Percentiles rank a stretch among this genome's conserved stretches.
These are phyloP conservation scores for Talaromyces sp. DNA, from an alignment of 2,329 filamentous ascomycete species.

Conservation along the genomic window DNA sequence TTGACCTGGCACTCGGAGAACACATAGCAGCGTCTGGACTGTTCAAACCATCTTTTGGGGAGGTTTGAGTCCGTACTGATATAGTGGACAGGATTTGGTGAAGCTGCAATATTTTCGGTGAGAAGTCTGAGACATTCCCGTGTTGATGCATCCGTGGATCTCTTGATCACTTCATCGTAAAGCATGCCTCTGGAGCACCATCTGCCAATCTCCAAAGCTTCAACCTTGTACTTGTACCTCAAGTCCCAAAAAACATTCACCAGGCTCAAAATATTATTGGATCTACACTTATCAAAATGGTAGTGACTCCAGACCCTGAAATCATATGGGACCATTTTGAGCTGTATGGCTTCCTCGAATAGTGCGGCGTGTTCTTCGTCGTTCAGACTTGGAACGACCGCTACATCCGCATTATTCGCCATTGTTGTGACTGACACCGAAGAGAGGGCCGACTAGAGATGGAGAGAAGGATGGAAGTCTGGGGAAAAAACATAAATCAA, in stretches of 20 bases:
- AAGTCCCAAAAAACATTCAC: background rate
- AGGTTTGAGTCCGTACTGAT: too few species aligned
- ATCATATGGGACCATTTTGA: background rate
- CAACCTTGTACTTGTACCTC: background rate
- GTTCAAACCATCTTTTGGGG: too few species aligned
- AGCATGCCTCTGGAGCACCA: background rate
- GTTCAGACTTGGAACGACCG: background rate
- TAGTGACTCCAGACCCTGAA: background rate
- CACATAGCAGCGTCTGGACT: too few species aligned
- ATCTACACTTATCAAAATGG: background rate
- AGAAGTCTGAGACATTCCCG: too few species aligned
- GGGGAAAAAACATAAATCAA: background rate
- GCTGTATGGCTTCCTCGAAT: background rate
- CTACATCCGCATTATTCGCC: background rate
- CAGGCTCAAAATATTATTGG: accelerated
- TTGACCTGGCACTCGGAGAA: too few species aligned
- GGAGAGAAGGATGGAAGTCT: background rate
- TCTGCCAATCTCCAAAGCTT: background rate
- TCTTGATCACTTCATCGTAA: background rate
- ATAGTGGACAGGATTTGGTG: too few species aligned
- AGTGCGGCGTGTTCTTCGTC: background rate
- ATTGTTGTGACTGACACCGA: background rate
- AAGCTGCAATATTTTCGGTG: too few species aligned
- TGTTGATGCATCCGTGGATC: too few species aligned
- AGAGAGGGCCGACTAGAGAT: background rate